Percentiles rank a stretch among this genome's conserved stretches.
phyloP scores from a whole-genome alignment of 805 yeast genomes.

The Lachancea cidri region DNA sequence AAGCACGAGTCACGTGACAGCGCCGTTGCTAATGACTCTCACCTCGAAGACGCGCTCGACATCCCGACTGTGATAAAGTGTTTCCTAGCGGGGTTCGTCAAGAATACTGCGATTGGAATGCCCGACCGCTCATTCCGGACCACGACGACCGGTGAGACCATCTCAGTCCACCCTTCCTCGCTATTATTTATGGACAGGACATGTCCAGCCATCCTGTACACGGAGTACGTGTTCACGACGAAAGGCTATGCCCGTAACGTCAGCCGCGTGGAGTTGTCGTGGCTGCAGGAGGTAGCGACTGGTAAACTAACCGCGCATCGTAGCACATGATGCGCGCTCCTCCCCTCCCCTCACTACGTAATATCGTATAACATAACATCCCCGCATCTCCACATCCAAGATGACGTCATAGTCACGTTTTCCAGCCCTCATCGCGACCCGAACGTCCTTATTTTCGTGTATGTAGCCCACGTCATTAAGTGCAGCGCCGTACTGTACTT shows the following conservation, averaged over 20 bases:
- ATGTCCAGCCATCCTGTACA: slow-evolving; percentile 85
- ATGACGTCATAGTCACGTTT: too few species aligned
- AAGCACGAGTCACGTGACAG: neutral
- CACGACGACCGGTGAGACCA: slow-evolving; percentile 73
- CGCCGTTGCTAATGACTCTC: too few species aligned
- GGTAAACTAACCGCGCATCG: neutral
- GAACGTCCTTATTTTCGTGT: too few species aligned
- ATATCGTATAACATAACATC: too few species aligned
- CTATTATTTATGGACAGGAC: slow-evolving; percentile 68
- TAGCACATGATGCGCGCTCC: neutral
- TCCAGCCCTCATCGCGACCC: too few species aligned
- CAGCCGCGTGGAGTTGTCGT: slow-evolving; percentile 70
- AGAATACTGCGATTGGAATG: slow-evolving; percentile 88
- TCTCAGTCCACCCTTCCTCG: slow-evolving; percentile 89
- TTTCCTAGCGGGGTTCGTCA: slow-evolving; percentile 76
- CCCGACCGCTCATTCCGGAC: slow-evolving; percentile 93
- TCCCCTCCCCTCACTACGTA: too few species aligned
- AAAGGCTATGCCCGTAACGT: slow-evolving; percentile 91
- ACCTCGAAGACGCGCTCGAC: slow-evolving; percentile 38
- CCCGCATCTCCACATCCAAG: too few species aligned
- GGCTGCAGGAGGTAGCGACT: slow-evolving; percentile 75
- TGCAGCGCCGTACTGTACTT: too few species aligned
- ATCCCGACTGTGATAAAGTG: slow-evolving; percentile 62
- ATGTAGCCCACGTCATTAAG: too few species aligned
- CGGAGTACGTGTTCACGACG: slow-evolving; percentile 88